Base-by-base conservation (phyloP, 2,329 filamentous ascomycete species). In the Fusarium sp. region DNA sequence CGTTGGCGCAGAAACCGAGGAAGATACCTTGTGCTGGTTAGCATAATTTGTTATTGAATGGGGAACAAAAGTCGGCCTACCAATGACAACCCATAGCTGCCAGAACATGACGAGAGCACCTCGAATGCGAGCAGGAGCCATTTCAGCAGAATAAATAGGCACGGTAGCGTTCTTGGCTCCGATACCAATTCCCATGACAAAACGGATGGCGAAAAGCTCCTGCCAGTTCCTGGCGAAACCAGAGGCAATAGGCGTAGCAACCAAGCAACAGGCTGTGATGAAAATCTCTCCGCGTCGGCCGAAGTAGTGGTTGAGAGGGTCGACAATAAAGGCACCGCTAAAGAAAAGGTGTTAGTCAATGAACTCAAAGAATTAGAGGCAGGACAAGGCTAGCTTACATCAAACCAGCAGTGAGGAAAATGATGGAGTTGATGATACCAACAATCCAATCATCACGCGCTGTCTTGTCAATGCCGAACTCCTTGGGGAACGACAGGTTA, bases 61-160 rank as follows among this genome's bases (percentile, higher is more conserved):
- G n/a, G n/a, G n/a, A n/a, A n/a, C n/a, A n/a, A n/a, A n/a, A n/a
- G n/a, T n/a, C n/a, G 22, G 22, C 22, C 6, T 22, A 47, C 82
- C 81, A 60, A 89, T 86, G 1, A 85, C 84, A 4, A 85, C 88
- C 87, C 88, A 91, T 79, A 91, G 85, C 66, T 87, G 84, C 92
- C 92, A 95, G 63, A 89, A 90, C 92, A 95, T 95, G 65, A 94
- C 92, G 4, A 96, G 81, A 17, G 90, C 91, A 68, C 91, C 90
- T 72, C 91, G 85, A 52, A 93, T 89, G 6, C 82, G 77, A 3
- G 90, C 88, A 0, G 91, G 91, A 0, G 88, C 84, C 49, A 88
- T 91, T 75, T 94, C 92, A 2, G 91, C 91, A 1, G 90, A 89
- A 71, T 92, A 94, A 30, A 94, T 88, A 0, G 92, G 92, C 0